These are phyloP conservation scores for Cicer judaicum DNA, from an alignment of 306 rosid genomes.

Conservation along the genomic window DNA sequence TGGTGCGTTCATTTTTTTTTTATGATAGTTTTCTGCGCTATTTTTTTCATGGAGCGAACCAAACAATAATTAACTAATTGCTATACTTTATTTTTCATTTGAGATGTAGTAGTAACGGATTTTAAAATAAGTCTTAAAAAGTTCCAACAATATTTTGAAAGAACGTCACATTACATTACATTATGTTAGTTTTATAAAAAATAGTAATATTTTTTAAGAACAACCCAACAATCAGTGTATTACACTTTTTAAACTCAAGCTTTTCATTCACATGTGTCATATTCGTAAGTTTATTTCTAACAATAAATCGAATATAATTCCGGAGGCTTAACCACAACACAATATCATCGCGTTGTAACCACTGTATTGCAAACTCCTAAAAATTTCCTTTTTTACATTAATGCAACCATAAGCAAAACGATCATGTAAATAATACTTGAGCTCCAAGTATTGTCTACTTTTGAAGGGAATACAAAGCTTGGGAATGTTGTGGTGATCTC, in stretches of 20 bases:
- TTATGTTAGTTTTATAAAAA: too few species aligned
- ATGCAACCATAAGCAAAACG: constrained; percentile 23
- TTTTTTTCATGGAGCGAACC: background rate
- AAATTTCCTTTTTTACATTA: constrained; percentile 28
- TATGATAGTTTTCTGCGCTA: background rate
- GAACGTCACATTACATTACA: too few species aligned
- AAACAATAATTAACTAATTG: too few species aligned
- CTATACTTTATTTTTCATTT: too few species aligned
- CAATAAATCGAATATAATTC: constrained; percentile 17
- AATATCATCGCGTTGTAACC: constrained; percentile 38
- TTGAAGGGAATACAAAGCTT: constrained; percentile 91
- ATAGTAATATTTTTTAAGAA: too few species aligned
- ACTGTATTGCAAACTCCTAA: background rate
- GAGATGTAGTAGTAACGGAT: too few species aligned
- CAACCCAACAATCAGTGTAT: too few species aligned
- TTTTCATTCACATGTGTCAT: too few species aligned
- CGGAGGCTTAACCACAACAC: constrained; percentile 39
- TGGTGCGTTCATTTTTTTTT: background rate
- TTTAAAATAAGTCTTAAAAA: too few species aligned
- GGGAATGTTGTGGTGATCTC: constrained; percentile 97
- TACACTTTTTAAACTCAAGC: too few species aligned
- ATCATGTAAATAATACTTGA: constrained; percentile 3
- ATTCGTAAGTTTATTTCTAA: background rate
- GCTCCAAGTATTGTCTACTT: constrained; percentile 80
- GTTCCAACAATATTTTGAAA: too few species aligned